phyloP scores from a whole-genome alignment of 768 basidiomycete species.

The Rhodocollybia butyracea region DNA sequence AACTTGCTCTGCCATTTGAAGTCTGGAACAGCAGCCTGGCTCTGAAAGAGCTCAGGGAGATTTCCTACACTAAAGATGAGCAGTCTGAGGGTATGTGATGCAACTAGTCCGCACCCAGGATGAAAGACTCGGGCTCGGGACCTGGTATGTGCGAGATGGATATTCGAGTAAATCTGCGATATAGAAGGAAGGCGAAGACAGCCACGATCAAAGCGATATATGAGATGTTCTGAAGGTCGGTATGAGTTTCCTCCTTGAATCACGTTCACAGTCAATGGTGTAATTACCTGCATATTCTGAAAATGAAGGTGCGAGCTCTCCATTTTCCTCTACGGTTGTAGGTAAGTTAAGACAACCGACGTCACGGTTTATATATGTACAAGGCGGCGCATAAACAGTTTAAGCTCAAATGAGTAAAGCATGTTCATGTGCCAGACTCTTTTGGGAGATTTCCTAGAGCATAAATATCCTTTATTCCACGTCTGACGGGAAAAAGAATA shows the following conservation, averaged over 20 bases:
- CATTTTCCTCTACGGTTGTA: too few relatives aligned
- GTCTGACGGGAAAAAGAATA: too few relatives aligned
- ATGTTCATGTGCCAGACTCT: too few relatives aligned
- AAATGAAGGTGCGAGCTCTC: too few relatives aligned
- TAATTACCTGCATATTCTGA: too few relatives aligned
- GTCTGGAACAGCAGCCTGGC: conserved; percentile 45
- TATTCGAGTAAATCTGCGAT: conserved; percentile 24
- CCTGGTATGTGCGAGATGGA: conserved; percentile 45
- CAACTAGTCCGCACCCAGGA: conserved; percentile 33
- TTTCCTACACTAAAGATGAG: conserved; percentile 32
- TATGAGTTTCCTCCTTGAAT: not conserved
- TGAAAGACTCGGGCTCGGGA: conserved; percentile 45
- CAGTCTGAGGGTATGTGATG: not conserved
- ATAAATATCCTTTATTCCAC: too few relatives aligned
- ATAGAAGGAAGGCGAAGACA: not conserved
- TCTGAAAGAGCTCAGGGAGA: conserved; percentile 46
- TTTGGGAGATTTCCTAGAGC: too few relatives aligned
- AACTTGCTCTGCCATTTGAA: conserved; percentile 49
- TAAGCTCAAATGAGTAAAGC: too few relatives aligned
- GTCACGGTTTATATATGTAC: too few relatives aligned
- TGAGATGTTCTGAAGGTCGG: not conserved
- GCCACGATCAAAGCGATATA: not conserved
- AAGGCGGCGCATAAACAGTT: too few relatives aligned
- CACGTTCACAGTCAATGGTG: too few relatives aligned
- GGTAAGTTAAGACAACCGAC: too few relatives aligned